Base-by-base conservation (phyloP, 2,329 filamentous ascomycete genomes). In the Ceratocystis destructans region DNA sequence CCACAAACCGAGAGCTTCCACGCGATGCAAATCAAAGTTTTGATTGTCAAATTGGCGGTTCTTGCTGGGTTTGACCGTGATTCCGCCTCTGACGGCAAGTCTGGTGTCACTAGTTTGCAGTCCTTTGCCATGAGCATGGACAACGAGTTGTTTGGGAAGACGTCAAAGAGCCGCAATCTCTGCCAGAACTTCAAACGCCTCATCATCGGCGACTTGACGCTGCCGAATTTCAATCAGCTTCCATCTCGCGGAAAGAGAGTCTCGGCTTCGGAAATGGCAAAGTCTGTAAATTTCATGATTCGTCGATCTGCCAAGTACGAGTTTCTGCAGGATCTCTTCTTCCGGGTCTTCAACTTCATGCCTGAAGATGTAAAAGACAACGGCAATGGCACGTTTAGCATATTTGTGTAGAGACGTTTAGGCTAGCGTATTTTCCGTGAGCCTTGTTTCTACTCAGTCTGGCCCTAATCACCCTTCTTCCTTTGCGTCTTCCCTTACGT, bases 11-110 rank as follows among this genome's bases (percentile, higher is more conserved):
- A 95, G 74, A 90, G 96, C 71, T 78, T 84, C 17, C 90, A 94
- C 71, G 81, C 96, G 45, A 82, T 84, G 10, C 85, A 89, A 12
- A 80, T 96, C 57, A 94, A 92, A 75, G 80, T 87, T 15, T 80
- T 96, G 8, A 85, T 95, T 41, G 79, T 95, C 50, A 91, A 91
- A 73, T 90, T 92, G 0, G 92, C 91, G 28, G 86, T 93, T 77
- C 92, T 93, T 72, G 83, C 88, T 2, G 91, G 91, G 10, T 96
- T 88, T 76, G 82, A 83, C 68, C 87, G 89, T 7, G 80, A 84
- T 22, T 73, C 77, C 1, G 77, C 79, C 12, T 72, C 75, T 10
- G 75, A 77, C 7, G 74, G 75, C 6, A 79, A 76, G 70, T 75
- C 75, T 62, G 79, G 75, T 70, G 78, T 79, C 2, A 76, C 78